These are phyloP conservation scores for Otatea glauca DNA, from an alignment of 176 grass and related monocot genomes.

Conservation along the genomic window DNA sequence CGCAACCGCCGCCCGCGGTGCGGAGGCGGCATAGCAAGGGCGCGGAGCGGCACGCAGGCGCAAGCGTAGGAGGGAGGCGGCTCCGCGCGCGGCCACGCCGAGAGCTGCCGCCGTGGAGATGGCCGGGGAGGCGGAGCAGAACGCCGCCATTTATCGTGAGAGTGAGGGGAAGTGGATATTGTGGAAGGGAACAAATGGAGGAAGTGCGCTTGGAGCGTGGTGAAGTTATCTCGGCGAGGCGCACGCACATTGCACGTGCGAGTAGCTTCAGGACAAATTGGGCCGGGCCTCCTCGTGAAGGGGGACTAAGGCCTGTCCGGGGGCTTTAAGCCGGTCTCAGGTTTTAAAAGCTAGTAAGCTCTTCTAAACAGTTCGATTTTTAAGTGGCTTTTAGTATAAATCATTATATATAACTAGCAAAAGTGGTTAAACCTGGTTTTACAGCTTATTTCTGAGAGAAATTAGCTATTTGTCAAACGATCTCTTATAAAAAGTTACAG, in stretches of 20 bases:
- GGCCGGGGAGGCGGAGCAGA: conserved; percentile 51
- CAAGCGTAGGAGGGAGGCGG: conserved; percentile 47
- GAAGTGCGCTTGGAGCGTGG: background rate
- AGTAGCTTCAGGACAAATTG: background rate
- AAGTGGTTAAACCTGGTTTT: too few relatives aligned
- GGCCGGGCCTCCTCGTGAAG: background rate
- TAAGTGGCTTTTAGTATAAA: too few relatives aligned
- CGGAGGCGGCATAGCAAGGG: conserved; percentile 24
- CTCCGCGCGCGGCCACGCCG: conserved; percentile 37
- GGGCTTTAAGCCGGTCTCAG: too few relatives aligned
- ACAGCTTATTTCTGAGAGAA: too few relatives aligned
- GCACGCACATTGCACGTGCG: background rate
- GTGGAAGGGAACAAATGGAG: background rate
- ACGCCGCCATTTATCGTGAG: conserved; percentile 58
- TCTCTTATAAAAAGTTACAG: too few relatives aligned
- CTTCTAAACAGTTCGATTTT: too few relatives aligned
- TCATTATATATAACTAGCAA: too few relatives aligned
- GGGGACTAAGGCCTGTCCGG: too few relatives aligned
- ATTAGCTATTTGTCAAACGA: too few relatives aligned
- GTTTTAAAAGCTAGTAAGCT: too few relatives aligned
- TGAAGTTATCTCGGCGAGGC: conserved; percentile 36
- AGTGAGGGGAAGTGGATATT: conserved; percentile 34
- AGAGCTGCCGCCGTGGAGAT: conserved; percentile 51
- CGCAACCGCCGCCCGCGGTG: conserved; percentile 3
- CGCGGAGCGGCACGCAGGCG: conserved; percentile 31